Evolutionary conservation across 1,284 basidiomycete genomes (phyloP).

Genomic region (Cryptococcus sp.): DNA sequence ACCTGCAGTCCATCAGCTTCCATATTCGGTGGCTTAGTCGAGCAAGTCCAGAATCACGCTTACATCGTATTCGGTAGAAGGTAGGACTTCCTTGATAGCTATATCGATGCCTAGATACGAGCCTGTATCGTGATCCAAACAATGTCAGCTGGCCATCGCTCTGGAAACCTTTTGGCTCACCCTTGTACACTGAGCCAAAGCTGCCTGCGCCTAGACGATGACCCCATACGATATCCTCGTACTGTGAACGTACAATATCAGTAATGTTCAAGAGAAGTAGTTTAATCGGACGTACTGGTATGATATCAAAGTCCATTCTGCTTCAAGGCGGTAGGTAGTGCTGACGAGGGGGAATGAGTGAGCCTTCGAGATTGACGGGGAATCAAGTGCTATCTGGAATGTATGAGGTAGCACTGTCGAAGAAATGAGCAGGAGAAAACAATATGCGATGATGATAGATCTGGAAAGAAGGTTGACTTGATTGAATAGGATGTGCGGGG

Average conservation of each 20-base stretch:
- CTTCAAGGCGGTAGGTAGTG: neutral
- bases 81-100: conserved; percentile 92
- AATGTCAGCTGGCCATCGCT: neutral
- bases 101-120: conserved; percentile 92
- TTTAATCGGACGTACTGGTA: conserved; percentile 61
- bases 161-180: conserved; percentile 50
- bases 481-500: too few species aligned
- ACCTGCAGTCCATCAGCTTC: conserved; percentile 51
- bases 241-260: conserved; percentile 61
- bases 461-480: too few species aligned
- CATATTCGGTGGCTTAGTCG: too few species aligned
- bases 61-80: conserved; percentile 81
- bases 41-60: conserved; percentile 8
- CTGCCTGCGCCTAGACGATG: conserved; percentile 84
- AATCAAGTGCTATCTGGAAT: neutral
- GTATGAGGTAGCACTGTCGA: too few species aligned
- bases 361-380: neutral
- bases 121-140: conserved; percentile 57
- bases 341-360: neutral
- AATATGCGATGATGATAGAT: too few species aligned
- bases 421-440: too few species aligned
- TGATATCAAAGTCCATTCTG: conserved; percentile 70
- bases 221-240: conserved; percentile 79
- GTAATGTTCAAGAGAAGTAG: neutral
- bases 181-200: conserved; percentile 90